These are phyloP conservation scores for Antitrichia curtipendula DNA, from an alignment of 225 moss, liverwort and hornwort genomes.

Conservation along the genomic window DNA sequence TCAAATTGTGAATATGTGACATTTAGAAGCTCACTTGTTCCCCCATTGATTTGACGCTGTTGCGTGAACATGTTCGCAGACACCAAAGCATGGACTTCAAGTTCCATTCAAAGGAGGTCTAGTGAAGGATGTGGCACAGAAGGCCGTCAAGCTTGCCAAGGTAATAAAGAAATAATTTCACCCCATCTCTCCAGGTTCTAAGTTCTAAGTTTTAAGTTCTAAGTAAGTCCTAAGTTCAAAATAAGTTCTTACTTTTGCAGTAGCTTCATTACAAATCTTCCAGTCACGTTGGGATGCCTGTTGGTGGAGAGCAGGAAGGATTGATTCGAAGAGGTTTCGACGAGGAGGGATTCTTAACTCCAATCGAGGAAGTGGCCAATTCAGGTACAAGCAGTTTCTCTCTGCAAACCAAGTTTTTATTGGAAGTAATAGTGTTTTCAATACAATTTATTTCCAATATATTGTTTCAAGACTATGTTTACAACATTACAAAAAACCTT, in stretches of 20 bases:
- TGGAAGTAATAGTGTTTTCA: not conserved
- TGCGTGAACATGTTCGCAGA: not conserved
- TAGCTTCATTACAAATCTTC: not conserved
- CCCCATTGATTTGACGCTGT: not conserved
- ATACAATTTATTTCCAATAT: not conserved
- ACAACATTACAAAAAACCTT: not conserved
- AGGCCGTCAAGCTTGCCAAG: slow-evolving; percentile 42
- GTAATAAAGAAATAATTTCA: not conserved
- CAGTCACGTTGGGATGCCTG: not conserved
- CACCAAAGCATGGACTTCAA: slow-evolving; percentile 42
- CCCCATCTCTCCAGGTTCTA: not conserved
- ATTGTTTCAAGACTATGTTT: not conserved
- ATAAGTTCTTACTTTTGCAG: not conserved
- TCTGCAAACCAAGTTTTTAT: not conserved
- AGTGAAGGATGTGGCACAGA: slow-evolving; percentile 66
- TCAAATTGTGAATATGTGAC: not conserved
- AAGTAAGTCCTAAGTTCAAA: not conserved
- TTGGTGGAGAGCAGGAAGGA: slow-evolving; percentile 8
- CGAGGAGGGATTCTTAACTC: slow-evolving; percentile 10
- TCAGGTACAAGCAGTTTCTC: not conserved
- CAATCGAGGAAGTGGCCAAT: slow-evolving; percentile 20
- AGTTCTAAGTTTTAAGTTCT: not conserved
- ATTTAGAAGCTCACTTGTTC: not conserved
- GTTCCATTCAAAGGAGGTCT: slow-evolving; percentile 71
- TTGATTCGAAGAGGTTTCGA: slow-evolving; percentile 11